Evolutionary conservation across 1,284 basidiomycete species (phyloP), one percentile per base, ranked within the genome.

Genomic region (Apiotrichum veenhuisii): DNA sequence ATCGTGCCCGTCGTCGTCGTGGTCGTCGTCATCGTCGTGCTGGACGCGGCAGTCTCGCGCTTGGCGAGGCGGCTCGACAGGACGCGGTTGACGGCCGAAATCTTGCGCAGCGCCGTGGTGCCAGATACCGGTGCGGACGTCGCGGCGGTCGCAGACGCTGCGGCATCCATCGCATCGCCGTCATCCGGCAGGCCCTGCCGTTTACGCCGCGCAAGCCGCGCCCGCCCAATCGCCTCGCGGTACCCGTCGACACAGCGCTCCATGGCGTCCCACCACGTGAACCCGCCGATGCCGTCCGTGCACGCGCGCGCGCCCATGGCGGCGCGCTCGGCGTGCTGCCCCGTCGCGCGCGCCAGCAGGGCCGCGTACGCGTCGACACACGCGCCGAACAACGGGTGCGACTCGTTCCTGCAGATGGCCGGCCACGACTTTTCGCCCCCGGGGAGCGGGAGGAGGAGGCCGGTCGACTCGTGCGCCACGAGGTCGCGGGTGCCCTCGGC

Each of bases 401-500:
- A 57, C 9, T 66, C 53, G 5, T 72, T 63, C 61, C 75, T 76
- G 57, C 72, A 71, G 17, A 69, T 66, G 30, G 69, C 66, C 14
- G 76, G 76, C 71, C 72, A 74, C 63, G 62, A 23, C 66, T 58
- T 7, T 40, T 68, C 64, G 20, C 66, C 55, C 30, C 44, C 4
- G 2, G 76, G 75, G 8, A 74, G 63, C n/a, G 68, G 61, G 2
- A 79, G 69, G 22, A 82, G 69, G 2, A 79, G 65, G 3, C 82
- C 82, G 0, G 82, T 83, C 33, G 60, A 55, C 5, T 66, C 69
- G 59, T 80, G 77, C n/a, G 69, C 58, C 23, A 84, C 82, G 12
- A 84, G 77, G 61, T 84, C 82, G 3, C 80, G 79, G 0, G 82
- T 82, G 5, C 82, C 82, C 61, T 83, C 82, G 10, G 82, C 82